Evolutionary conservation across 768 basidiomycete genomes (phyloP).

Genomic region (Hygrophorus russula): DNA sequence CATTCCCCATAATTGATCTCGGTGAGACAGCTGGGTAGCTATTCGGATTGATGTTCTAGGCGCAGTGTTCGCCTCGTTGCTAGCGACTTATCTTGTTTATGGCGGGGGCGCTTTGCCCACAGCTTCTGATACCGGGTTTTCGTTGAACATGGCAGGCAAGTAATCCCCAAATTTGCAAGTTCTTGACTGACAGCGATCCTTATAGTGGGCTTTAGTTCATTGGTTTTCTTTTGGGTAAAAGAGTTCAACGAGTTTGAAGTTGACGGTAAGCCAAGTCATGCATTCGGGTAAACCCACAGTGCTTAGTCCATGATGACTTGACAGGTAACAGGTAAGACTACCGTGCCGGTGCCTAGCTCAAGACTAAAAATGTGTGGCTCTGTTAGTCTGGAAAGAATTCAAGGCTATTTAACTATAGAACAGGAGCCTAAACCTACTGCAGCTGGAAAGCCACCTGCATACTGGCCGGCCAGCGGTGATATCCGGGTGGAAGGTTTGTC

Average conservation of each 20-base stretch:
- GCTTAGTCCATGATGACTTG: too few relatives aligned
- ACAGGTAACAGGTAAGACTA: constrained; percentile 25
- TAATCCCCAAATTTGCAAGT: too few relatives aligned
- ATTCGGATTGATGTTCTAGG: constrained; percentile 51
- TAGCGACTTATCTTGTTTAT: constrained; percentile 47
- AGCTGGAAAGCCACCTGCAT: constrained; percentile 42
- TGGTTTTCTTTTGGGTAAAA: constrained; percentile 41
- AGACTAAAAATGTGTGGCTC: too few relatives aligned
- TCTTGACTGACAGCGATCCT: too few relatives aligned
- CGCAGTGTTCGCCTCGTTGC: constrained; percentile 37
- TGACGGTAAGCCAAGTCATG: too few relatives aligned
- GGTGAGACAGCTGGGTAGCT: constrained; percentile 25
- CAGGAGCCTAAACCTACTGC: constrained; percentile 35
- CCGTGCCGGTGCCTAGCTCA: too few relatives aligned
- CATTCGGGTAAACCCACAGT: too few relatives aligned
- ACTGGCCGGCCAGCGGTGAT: constrained; percentile 54
- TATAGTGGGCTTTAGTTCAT: constrained; percentile 38
- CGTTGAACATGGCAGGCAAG: constrained; percentile 36
- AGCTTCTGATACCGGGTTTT: constrained; percentile 37
- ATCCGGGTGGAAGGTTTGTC: constrained; percentile 42
- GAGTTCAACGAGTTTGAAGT: constrained; percentile 34
- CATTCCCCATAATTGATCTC: too few relatives aligned
- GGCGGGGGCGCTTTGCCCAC: constrained; percentile 13
- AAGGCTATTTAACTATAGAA: constrained; percentile 50
- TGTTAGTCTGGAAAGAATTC: constrained; percentile 52